Conservation (phyloP, 495 filamentous ascomycete species). For the Annulohypoxylon moriforme region DNA sequence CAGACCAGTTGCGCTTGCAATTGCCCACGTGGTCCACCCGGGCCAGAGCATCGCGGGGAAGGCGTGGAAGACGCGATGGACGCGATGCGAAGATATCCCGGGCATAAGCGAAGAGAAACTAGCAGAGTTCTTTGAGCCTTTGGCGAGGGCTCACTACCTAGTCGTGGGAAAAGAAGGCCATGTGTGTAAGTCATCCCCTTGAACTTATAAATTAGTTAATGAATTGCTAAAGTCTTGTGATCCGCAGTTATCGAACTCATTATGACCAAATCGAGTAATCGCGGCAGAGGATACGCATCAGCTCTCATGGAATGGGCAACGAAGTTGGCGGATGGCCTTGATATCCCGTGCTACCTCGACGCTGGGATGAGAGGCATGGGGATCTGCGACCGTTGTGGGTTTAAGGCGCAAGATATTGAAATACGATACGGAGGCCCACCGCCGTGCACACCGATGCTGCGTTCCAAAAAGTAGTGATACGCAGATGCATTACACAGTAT, state of each 20-base stretch:
- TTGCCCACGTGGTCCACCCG: slow-evolving; percentile 40
- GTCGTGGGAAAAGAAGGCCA: slow-evolving; percentile 44
- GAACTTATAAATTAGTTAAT: background rate
- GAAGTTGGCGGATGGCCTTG: slow-evolving; percentile 39
- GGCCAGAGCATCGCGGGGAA: slow-evolving; percentile 41
- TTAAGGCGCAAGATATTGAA: slow-evolving; percentile 41
- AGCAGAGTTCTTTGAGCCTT: slow-evolving; percentile 42
- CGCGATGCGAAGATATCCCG: slow-evolving; percentile 42
- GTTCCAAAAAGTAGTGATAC: slow-evolving; percentile 32
- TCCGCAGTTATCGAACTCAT: slow-evolving; percentile 42
- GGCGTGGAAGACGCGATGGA: slow-evolving; percentile 45
- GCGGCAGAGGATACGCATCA: slow-evolving; percentile 44
- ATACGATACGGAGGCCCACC: slow-evolving; percentile 43
- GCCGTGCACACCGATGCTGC: slow-evolving; percentile 45
- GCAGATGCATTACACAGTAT: background rate
- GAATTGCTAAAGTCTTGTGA: background rate
- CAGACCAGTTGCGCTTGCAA: slow-evolving; percentile 37
- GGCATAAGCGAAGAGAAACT: slow-evolving; percentile 40
- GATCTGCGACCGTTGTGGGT: slow-evolving; percentile 45
- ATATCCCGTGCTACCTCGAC: slow-evolving; percentile 44
- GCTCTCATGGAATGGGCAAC: slow-evolving; percentile 44
- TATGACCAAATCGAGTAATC: slow-evolving; percentile 41
- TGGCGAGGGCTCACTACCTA: slow-evolving; percentile 39
- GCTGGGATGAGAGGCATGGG: slow-evolving; percentile 45
- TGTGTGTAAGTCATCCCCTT: slow-evolving; percentile 38